Conservation (phyloP, 768 basidiomycete genomes). For the Naganishia onofrii region DNA sequence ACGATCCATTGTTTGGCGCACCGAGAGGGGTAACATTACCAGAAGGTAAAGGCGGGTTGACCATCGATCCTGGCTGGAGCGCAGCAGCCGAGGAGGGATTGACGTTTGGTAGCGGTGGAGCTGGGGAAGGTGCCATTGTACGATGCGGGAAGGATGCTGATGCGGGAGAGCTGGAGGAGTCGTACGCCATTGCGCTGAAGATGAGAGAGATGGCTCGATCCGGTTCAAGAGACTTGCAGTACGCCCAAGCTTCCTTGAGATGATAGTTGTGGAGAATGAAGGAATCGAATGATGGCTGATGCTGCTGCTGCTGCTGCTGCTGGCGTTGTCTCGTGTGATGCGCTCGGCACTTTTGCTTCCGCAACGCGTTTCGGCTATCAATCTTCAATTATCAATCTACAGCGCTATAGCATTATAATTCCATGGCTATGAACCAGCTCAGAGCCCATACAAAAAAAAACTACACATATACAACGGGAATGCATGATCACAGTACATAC, state of each 20-base stretch:
- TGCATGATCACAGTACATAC: not conserved
- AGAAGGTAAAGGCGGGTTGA: slow-evolving; percentile 25
- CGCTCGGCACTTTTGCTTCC: not conserved
- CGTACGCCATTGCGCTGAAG: not conserved
- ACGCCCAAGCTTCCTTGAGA: too few species aligned
- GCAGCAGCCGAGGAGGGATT: slow-evolving; percentile 26
- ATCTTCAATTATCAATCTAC: too few species aligned
- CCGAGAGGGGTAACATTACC: slow-evolving; percentile 26
- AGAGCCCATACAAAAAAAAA: not conserved
- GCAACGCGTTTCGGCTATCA: not conserved
- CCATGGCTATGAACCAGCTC: too few species aligned
- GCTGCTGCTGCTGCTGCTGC: not conserved
- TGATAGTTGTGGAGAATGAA: not conserved
- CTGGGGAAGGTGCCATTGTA: slow-evolving; percentile 26
- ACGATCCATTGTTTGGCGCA: not conserved
- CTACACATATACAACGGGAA: not conserved
- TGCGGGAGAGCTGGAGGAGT: slow-evolving; percentile 1
- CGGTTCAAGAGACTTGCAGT: not conserved
- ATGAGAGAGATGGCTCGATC: not conserved
- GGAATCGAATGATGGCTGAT: not conserved
- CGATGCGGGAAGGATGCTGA: slow-evolving; percentile 7
- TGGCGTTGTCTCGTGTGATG: slow-evolving; percentile 4
- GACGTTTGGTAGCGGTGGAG: slow-evolving; percentile 27
- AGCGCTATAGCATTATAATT: too few species aligned
- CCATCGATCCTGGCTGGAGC: slow-evolving; percentile 32